Evolutionary conservation across 495 filamentous ascomycete species (phyloP).

Genomic region (Extremus antarcticus): DNA sequence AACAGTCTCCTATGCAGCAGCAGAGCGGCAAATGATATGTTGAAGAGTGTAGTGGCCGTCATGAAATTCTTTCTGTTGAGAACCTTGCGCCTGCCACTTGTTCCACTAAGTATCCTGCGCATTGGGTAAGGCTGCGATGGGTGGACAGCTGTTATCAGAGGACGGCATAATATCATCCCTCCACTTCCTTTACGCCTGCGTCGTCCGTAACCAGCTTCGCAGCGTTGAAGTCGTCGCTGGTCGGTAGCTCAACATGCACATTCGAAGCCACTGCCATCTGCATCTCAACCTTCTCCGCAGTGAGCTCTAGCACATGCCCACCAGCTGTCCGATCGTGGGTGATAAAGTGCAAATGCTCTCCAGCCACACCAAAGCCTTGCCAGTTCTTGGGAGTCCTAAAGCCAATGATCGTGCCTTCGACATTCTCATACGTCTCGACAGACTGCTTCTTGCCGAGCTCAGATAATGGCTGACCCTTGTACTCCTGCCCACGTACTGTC

Average conservation of each 20-base stretch:
- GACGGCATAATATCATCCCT: constrained; percentile 10
- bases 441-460: constrained; percentile 35
- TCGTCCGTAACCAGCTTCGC: constrained; percentile 19
- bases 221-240: constrained; percentile 17
- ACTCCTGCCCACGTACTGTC: constrained; percentile 28
- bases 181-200: constrained; percentile 18
- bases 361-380: constrained; percentile 40
- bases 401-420: constrained; percentile 38
- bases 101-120: no score
- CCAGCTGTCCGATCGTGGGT: constrained; percentile 33
- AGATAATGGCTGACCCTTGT: constrained; percentile 30
- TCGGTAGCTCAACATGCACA: constrained; percentile 21
- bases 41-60: neutral
- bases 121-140: no score
- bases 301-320: constrained; percentile 37
- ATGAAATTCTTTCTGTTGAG: no score
- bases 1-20: no score
- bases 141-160: neutral
- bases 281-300: constrained; percentile 12
- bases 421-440: constrained; percentile 26
- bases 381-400: constrained; percentile 39
- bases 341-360: constrained; percentile 45
- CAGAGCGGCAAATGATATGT: neutral
- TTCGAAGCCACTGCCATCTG: constrained; percentile 29
- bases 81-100: no score